Conservation (phyloP, 345 rosid species). For the Aquilaria yunnanensis region DNA sequence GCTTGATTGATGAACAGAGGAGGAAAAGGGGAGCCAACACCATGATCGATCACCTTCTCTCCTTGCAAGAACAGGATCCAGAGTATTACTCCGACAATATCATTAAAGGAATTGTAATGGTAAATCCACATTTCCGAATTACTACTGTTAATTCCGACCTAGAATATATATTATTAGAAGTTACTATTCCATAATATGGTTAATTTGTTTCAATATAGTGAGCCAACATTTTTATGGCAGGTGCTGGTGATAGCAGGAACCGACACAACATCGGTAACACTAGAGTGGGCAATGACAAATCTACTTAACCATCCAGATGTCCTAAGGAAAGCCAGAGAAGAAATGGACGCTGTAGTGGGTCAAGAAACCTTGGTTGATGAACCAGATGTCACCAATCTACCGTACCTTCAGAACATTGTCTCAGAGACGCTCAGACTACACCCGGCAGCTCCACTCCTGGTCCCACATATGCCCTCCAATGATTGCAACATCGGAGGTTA, state of each 20-base stretch:
- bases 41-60: constrained; percentile 58
- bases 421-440: constrained; percentile 32
- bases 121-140: constrained; percentile 4
- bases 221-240: constrained; percentile 6
- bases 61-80: constrained; percentile 41
- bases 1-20: constrained; percentile 41
- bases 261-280: constrained; percentile 37
- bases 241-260: constrained; percentile 34
- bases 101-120: constrained; percentile 48
- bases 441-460: constrained; percentile 35
- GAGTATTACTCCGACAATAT: constrained; percentile 45
- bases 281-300: constrained; percentile 52
- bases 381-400: constrained; percentile 20
- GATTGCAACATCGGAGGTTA: constrained; percentile 39
- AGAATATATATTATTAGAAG: background rate
- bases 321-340: constrained; percentile 26
- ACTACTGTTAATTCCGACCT: background rate
- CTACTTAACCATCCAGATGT: constrained; percentile 30
- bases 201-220: too few relatives aligned
- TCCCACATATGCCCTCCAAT: constrained; percentile 39
- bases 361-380: constrained; percentile 37
- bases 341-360: constrained; percentile 30
- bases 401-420: constrained; percentile 34
- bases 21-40: constrained; percentile 22
- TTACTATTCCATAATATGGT: too few relatives aligned